Evolutionary conservation across 306 rosid species (phyloP).

Genomic region (Rosa multiflora): DNA sequence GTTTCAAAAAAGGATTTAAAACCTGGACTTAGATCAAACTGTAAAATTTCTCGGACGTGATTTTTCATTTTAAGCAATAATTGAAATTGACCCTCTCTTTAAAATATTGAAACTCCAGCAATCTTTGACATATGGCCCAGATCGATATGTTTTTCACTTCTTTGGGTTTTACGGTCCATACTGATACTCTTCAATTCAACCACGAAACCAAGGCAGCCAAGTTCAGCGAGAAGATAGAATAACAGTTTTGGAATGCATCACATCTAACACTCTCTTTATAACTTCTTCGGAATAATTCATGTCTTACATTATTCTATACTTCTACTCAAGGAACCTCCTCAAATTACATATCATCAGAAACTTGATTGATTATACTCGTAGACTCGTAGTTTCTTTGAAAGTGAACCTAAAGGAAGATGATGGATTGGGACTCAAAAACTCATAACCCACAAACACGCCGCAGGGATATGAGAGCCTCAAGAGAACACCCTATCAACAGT

Average conservation of each 20-base stretch:
- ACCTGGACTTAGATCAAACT: no score
- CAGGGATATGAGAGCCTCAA: conserved; percentile 20
- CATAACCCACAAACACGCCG: not conserved
- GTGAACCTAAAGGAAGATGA: not conserved
- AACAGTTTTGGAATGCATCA: not conserved
- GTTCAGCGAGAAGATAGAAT: not conserved
- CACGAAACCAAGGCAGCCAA: not conserved
- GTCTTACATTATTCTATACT: not conserved
- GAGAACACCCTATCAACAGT: conserved; percentile 40
- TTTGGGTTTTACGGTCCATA: no score
- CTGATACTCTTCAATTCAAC: not conserved
- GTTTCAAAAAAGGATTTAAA: no score
- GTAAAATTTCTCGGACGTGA: no score
- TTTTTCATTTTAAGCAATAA: no score
- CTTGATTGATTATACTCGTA: not conserved
- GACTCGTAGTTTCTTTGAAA: not conserved
- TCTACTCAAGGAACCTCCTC: not conserved
- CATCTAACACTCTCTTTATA: not conserved
- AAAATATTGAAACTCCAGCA: no score
- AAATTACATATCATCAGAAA: not conserved
- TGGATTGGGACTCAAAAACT: not conserved
- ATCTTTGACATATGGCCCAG: no score
- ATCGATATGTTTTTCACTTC: no score
- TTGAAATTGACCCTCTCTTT: no score
- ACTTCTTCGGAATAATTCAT: not conserved